Evolutionary conservation across 495 filamentous ascomycete species (phyloP), one percentile per base, ranked within the genome.

Genomic region (Neurospora tetraspora): DNA sequence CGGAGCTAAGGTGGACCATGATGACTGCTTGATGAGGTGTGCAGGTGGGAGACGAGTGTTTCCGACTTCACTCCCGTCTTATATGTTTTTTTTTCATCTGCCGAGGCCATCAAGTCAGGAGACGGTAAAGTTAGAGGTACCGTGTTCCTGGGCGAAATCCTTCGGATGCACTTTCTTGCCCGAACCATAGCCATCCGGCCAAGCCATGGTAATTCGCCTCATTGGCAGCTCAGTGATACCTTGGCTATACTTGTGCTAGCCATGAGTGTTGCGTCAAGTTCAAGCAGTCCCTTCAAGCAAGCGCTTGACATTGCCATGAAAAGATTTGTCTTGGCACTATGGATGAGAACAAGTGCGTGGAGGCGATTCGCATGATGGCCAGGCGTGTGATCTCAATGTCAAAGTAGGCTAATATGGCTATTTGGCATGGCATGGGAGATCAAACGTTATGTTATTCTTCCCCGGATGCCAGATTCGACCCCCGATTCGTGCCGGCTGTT

Each of bases 1-100:
- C 80, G 59, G 82, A 78, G 39, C 79, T 75, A 42, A 86, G 73
- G 74, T 82, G 84, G 71, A 85, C 80, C 84, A 86, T 84, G 20
- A 70, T 72, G 34, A 31, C 37, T 53, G 70, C 2, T 43, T 18
- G 53, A 5, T 73, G 68, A 39, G 36, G 40, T 39, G 53, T 34
- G 14, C 4, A 40, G 42, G 71, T 37, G 42, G 45, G 39, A 72
- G 40, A 40, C 43, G 42, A 73, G 69, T 61, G 27, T 61, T 61
- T 61, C 27, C 7, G 2, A 61, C 53, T 18, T 61, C 53, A 34
- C 3, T 61, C 27, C 31, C 61, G 71, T 77, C 72, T 76, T 77
- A 77, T 75, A 77, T 69, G 39, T 23, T 38, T 72, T 34, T 72
- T 34, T 38, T 18, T 0, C 16, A 61, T 61, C 53, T 18, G 27